Evolutionary conservation across 441 rosid genomes (phyloP).

Genomic region (Erodium moschatum): DNA sequence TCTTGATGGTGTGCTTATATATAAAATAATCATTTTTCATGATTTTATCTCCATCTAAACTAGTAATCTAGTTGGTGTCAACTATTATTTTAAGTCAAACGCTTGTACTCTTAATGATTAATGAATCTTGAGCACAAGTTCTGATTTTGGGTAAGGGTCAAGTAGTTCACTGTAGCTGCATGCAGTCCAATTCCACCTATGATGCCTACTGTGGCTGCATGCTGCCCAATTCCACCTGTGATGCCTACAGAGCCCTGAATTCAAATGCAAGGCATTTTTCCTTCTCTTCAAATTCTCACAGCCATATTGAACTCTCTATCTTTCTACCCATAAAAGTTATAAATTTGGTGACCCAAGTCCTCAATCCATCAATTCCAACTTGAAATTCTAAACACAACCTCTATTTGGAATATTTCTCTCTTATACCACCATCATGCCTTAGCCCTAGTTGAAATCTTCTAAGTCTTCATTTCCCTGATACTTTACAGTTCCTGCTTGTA

Average conservation of each 20-base stretch:
- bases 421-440: background rate
- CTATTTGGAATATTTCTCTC: background rate
- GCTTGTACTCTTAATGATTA: background rate
- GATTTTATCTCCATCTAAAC: too few relatives aligned
- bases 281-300: background rate
- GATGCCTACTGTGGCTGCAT: background rate
- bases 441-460: background rate
- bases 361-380: background rate
- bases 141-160: background rate
- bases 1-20: too few relatives aligned
- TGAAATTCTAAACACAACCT: background rate
- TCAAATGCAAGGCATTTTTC: background rate
- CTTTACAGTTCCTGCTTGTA: constrained; percentile 1
- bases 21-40: too few relatives aligned
- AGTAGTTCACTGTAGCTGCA: background rate
- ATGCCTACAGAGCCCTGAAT: constrained; percentile 3
- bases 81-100: too few relatives aligned
- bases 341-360: background rate
- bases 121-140: background rate
- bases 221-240: background rate
- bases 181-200: background rate
- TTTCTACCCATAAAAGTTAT: background rate
- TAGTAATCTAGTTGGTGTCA: too few relatives aligned
- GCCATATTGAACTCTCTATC: background rate
- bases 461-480: background rate